phyloP scores from a whole-genome alignment of 2,329 filamentous ascomycete species.

The Dendrostoma leiphaemia region DNA sequence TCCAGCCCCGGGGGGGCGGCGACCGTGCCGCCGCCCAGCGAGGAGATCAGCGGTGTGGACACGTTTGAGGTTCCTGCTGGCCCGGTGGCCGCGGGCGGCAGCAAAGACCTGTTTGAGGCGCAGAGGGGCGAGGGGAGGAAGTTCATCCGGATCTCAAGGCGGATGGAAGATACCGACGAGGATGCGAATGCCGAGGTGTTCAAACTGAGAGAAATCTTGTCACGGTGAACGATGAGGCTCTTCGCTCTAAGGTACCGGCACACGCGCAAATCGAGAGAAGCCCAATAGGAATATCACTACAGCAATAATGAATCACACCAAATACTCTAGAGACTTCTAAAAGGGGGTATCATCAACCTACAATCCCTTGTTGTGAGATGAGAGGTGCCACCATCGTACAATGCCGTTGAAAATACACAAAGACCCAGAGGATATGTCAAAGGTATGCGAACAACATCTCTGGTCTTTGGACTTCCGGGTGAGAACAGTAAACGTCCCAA shows the following conservation, averaged over 20 bases:
- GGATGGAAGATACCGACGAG: neutral
- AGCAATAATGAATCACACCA: conserved; percentile 1
- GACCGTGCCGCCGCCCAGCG: conserved; percentile 7
- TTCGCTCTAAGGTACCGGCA: no score
- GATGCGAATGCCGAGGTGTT: conserved; percentile 10
- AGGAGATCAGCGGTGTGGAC: conserved; percentile 16
- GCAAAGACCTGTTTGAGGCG: neutral
- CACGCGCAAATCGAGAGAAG: neutral
- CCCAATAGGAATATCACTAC: neutral
- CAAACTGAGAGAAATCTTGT: conserved; percentile 10
- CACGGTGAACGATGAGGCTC: neutral
- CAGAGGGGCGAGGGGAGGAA: conserved; percentile 13
- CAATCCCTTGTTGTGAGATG: conserved; percentile 6
- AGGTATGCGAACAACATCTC: neutral
- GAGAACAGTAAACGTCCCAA: neutral
- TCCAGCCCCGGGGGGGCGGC: conserved; percentile 5
- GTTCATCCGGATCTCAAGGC: conserved; percentile 13
- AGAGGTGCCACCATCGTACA: conserved; percentile 1
- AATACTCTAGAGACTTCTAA: neutral
- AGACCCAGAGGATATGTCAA: neutral
- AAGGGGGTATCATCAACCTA: conserved; percentile 15
- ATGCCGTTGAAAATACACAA: neutral
- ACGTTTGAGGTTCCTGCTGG: conserved; percentile 2
- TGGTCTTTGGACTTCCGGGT: neutral
- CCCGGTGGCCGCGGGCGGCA: neutral